Percentiles rank a stretch among this genome's conserved stretches.
Conservation (phyloP, 352 stramenopile genomes). For the Thraustotheca clavata region DNA sequence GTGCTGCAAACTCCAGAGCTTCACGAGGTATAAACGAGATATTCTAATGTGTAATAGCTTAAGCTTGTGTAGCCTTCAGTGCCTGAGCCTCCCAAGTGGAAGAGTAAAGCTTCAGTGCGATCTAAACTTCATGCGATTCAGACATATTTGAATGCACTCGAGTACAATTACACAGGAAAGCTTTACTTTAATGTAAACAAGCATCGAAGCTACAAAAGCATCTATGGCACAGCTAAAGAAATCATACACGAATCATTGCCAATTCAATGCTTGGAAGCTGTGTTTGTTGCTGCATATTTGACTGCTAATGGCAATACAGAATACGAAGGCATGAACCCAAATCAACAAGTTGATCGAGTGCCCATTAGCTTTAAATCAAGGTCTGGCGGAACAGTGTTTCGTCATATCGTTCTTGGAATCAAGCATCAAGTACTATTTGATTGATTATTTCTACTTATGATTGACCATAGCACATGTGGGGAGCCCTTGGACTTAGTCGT, state of each 20-base stretch:
- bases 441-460: not conserved
- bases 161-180: conserved; percentile 85
- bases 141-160: conserved; percentile 53
- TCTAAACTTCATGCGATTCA: conserved; percentile 48
- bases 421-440: conserved; percentile 32
- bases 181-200: conserved; percentile 83
- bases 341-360: conserved; percentile 28
- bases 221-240: conserved; percentile 77
- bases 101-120: conserved; percentile 49
- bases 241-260: conserved; percentile 75
- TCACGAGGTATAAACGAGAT: not conserved
- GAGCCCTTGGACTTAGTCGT: conserved; percentile 71
- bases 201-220: conserved; percentile 83
- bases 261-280: conserved; percentile 84
- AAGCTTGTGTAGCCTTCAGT: conserved; percentile 33
- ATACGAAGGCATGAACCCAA: conserved; percentile 11
- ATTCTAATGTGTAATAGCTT: not conserved
- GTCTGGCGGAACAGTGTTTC: conserved; percentile 48
- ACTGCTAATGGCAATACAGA: conserved; percentile 48
- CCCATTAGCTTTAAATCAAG: conserved; percentile 81
- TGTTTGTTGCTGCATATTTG: conserved; percentile 77
- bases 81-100: conserved; percentile 51
- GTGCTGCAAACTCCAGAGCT: conserved; percentile 11
- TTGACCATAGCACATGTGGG: conserved; percentile 52
- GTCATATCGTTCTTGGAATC: conserved; percentile 75